Evolutionary conservation across 2,329 filamentous ascomycete genomes (phyloP), one percentile per base, ranked within the genome.

Genomic region (Diaporthe citrichinensis): DNA sequence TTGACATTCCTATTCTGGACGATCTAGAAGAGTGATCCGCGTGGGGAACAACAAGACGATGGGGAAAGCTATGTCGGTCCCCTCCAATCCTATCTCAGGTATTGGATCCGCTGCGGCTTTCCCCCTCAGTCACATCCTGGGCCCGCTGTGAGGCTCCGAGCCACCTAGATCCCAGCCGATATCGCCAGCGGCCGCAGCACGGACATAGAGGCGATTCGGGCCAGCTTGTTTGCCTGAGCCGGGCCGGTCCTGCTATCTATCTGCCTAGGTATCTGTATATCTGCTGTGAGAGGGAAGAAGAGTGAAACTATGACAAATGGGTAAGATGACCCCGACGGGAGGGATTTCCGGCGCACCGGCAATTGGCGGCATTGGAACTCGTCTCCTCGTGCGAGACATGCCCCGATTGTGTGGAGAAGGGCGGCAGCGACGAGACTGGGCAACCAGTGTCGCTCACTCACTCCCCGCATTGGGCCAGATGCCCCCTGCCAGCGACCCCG

Each of bases 201-300:
- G 58, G 58, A 28, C 58, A 20, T 10, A 17, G 34, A 23, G n/a
- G 51, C 28, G 61, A 36, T n/a, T 49, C 44, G 44, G 61, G 28
- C 12, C n/a, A 46, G 41, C 44, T 39, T 73, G n/a, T 17, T 28
- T 58, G 44, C 17, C 36, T 17, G 53, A 25, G 36, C 75, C 68
- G 75, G 73, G 17, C 73, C 72, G 68, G 75, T 72, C 44, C 17
- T 49, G 68, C 39, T 57, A 74, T 59, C 39, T 57, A 74, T 59
- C 25, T 44, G 15, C 6, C 36, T 46, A 20, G 44, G 44, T 46
- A 46, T 46, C 15, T 23, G 23, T 34, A 67, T 65, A 17, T 49
- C 28, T 15, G 5, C 46, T 17, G 28, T 49, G 31, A 51, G n/a
- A 36, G 41, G 46, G 15, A 20, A 4, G 9, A n/a, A 68, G 20